Conservation (phyloP, 2,329 filamentous ascomycete genomes). For the Fusarium sterilihyphosum region DNA sequence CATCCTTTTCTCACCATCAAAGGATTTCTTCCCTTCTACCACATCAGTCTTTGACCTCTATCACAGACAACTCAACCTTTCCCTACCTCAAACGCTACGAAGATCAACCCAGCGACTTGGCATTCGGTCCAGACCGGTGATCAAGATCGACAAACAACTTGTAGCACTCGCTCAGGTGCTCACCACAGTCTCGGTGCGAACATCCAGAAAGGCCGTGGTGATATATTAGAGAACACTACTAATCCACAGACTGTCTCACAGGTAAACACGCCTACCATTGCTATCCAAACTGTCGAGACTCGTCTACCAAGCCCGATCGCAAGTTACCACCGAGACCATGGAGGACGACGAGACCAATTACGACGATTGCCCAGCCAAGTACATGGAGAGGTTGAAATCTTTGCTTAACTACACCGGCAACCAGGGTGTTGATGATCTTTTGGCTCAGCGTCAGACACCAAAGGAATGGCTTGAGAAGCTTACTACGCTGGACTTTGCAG, state of each 20-base stretch:
- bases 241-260: background rate
- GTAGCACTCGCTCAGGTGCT: background rate
- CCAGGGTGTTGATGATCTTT: no score
- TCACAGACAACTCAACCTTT: background rate
- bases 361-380: background rate
- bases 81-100: background rate
- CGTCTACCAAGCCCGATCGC: background rate
- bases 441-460: background rate
- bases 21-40: background rate
- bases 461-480: background rate
- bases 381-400: background rate
- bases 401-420: background rate
- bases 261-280: rapidly evolving
- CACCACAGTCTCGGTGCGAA: rapidly evolving
- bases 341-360: background rate
- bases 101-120: background rate
- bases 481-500: background rate
- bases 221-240: rapidly evolving
- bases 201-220: background rate
- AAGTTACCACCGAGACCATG: background rate
- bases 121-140: rapidly evolving
- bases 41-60: background rate
- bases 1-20: background rate
- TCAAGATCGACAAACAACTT: background rate
- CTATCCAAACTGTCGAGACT: rapidly evolving